phyloP scores from a whole-genome alignment of 768 basidiomycete genomes.

The Russula lepida region DNA sequence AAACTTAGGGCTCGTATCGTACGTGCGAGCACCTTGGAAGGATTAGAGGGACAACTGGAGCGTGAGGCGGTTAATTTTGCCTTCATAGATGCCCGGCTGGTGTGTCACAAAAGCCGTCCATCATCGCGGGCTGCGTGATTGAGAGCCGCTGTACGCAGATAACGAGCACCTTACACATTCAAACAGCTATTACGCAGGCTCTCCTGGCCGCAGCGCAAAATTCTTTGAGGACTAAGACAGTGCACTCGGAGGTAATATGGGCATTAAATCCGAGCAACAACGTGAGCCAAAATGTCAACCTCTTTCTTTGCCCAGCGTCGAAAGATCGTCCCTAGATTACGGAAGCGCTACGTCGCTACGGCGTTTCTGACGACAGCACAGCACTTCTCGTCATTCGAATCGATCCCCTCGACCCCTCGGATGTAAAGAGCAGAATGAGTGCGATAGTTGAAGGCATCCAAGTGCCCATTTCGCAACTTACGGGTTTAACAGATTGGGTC shows the following conservation, averaged over 20 bases:
- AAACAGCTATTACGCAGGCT: conserved; percentile 78
- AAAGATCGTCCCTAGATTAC: conserved; percentile 51
- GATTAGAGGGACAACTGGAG: conserved; percentile 54
- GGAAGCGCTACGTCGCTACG: conserved; percentile 81
- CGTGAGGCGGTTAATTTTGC: conserved; percentile 81
- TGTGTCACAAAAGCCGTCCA: conserved; percentile 26
- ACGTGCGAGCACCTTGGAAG: conserved; percentile 52
- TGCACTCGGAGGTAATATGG: conserved; percentile 91
- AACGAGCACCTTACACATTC: conserved; percentile 69
- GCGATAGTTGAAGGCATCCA: conserved; percentile 51
- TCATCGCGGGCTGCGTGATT: neutral
- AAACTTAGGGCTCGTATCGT: conserved; percentile 60
- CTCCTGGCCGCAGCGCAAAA: conserved; percentile 57
- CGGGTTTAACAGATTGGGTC: conserved; percentile 57
- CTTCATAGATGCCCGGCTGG: conserved; percentile 80
- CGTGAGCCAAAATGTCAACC: conserved; percentile 32
- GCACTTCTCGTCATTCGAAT: conserved; percentile 70
- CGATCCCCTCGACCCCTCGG: conserved; percentile 31
- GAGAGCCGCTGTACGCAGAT: conserved; percentile 43
- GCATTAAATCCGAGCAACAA: conserved; percentile 81
- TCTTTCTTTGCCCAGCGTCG: neutral
- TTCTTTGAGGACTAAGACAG: conserved; percentile 67
- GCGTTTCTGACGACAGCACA: conserved; percentile 58
- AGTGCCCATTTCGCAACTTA: conserved; percentile 38
- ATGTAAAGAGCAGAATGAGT: conserved; percentile 48